These are phyloP conservation scores for Phytophthora agathidicida DNA, from an alignment of 352 stramenopile genomes.

Conservation along the genomic window DNA sequence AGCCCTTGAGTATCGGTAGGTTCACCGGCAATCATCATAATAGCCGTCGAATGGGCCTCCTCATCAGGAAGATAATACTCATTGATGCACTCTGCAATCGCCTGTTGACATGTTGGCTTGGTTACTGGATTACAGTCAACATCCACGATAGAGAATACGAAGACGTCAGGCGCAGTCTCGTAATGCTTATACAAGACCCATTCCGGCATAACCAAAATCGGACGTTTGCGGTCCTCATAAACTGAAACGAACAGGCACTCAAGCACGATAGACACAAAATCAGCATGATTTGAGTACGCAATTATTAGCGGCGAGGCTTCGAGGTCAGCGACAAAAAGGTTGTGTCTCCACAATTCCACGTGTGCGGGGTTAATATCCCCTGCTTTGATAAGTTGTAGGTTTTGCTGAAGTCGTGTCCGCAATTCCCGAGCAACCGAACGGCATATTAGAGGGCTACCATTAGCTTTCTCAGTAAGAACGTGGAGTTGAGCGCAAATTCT, in stretches of 20 bases:
- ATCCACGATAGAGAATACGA: slow-evolving; percentile 47
- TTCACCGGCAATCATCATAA: slow-evolving; percentile 47
- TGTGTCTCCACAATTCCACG: slow-evolving; percentile 40
- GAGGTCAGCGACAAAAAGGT: slow-evolving; percentile 26
- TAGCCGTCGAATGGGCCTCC: background rate
- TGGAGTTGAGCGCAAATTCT: slow-evolving; percentile 15
- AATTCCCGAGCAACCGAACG: slow-evolving; percentile 1
- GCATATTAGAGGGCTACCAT: background rate
- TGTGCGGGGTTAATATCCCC: background rate
- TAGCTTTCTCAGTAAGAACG: background rate
- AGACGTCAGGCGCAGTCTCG: slow-evolving; percentile 32
- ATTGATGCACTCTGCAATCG: slow-evolving; percentile 2
- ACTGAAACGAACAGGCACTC: slow-evolving; percentile 42
- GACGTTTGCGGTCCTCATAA: slow-evolving; percentile 21
- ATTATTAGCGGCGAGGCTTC: slow-evolving; percentile 21
- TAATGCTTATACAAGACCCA: slow-evolving; percentile 8
- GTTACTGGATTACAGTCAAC: background rate
- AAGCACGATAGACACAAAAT: slow-evolving; percentile 12
- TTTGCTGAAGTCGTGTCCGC: slow-evolving; percentile 3
- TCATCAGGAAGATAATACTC: slow-evolving; percentile 7
- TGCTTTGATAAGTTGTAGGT: background rate
- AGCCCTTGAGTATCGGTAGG: slow-evolving; percentile 21
- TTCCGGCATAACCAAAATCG: slow-evolving; percentile 41
- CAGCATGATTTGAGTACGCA: slow-evolving; percentile 17
- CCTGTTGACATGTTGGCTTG: slow-evolving; percentile 5